phyloP scores from a whole-genome alignment of 257 asterid genomes.

The Solanum paucissectum region DNA sequence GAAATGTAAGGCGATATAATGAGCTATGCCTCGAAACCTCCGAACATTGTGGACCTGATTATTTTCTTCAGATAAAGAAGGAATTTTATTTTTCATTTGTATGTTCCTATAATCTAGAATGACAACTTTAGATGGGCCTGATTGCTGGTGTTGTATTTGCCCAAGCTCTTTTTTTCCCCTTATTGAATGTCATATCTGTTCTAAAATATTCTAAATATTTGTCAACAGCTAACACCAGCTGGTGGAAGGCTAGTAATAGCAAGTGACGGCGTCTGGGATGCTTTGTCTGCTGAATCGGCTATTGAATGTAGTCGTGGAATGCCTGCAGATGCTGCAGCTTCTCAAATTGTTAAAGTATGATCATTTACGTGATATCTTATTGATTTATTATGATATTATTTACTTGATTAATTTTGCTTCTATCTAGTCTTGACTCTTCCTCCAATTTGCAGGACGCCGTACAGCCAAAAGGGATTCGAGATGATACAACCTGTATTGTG shows the following conservation, averaged over 20 bases:
- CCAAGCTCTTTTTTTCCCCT: background rate
- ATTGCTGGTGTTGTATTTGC: background rate
- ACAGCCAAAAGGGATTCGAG: slow-evolving; percentile 77
- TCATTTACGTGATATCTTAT: background rate
- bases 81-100: background rate
- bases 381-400: background rate
- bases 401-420: background rate
- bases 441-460: slow-evolving; percentile 63
- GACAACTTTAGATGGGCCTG: background rate
- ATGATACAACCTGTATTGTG: slow-evolving; percentile 97
- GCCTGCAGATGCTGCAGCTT: slow-evolving; percentile 86
- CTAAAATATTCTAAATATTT: background rate
- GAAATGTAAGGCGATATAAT: background rate
- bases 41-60: background rate
- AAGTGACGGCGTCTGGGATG: slow-evolving; percentile 99
- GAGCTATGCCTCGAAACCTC: background rate
- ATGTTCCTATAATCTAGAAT: background rate
- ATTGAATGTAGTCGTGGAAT: slow-evolving; percentile 79
- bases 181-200: background rate
- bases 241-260: slow-evolving; percentile 93
- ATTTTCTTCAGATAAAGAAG: background rate
- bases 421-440: background rate
- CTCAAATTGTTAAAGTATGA: slow-evolving; percentile 78
- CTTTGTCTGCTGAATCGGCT: slow-evolving; percentile 80
- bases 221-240: slow-evolving; percentile 67